These are phyloP conservation scores for Xylaria grammica DNA, from an alignment of 495 filamentous ascomycete species.

Conservation along the genomic window DNA sequence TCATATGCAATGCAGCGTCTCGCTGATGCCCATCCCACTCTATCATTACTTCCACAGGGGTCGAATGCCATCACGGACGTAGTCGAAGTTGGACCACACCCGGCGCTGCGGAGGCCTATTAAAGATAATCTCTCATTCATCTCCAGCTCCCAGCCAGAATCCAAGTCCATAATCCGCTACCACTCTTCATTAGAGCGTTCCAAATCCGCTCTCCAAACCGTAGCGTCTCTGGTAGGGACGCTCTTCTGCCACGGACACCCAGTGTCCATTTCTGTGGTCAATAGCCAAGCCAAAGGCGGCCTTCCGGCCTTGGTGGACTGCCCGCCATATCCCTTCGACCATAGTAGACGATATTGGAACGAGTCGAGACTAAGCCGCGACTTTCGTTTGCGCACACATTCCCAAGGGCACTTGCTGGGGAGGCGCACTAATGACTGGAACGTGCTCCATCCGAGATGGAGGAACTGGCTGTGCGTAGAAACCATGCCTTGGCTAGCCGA, in stretches of 20 bases:
- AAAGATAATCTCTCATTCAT: too few relatives aligned
- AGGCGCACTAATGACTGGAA: slow-evolving; percentile 39
- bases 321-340: slow-evolving; percentile 49
- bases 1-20: slow-evolving; percentile 36
- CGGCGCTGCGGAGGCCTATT: slow-evolving; percentile 55
- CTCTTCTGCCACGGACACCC: slow-evolving; percentile 38
- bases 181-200: slow-evolving; percentile 47
- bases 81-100: slow-evolving; percentile 65
- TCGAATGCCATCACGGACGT: slow-evolving; percentile 31
- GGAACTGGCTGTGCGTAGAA: slow-evolving; percentile 45
- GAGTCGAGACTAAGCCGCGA: slow-evolving; percentile 47
- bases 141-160: too few relatives aligned
- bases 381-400: slow-evolving; percentile 44
- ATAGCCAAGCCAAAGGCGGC: slow-evolving; percentile 23
- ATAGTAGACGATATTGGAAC: slow-evolving; percentile 43
- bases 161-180: too few relatives aligned
- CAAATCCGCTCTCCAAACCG: slow-evolving; percentile 17
- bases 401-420: slow-evolving; percentile 54
- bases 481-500: slow-evolving; percentile 57
- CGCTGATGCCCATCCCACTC: too few relatives aligned
- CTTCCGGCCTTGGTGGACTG: slow-evolving; percentile 33
- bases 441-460: slow-evolving; percentile 48
- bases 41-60: too few relatives aligned
- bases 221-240: slow-evolving; percentile 35
- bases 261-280: slow-evolving; percentile 38